Conservation (phyloP, 345 rosid genomes). For the Brassica nigra region DNA sequence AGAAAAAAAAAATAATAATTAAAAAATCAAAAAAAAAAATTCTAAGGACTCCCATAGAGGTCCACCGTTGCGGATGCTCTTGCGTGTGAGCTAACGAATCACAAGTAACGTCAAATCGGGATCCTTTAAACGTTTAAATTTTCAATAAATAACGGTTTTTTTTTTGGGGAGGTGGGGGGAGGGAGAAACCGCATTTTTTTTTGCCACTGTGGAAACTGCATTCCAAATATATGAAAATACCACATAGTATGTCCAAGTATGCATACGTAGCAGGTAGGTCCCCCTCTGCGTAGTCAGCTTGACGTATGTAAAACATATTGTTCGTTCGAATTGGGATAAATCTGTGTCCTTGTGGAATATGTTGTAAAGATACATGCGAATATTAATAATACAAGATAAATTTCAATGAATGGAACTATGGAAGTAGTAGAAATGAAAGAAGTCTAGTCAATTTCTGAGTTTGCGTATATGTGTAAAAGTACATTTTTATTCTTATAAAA, state of each 20-base stretch:
- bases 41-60: too few species aligned
- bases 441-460: background rate
- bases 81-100: constrained; percentile 1
- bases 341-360: background rate
- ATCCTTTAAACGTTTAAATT: background rate
- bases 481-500: background rate
- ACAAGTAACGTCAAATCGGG: background rate
- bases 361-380: background rate
- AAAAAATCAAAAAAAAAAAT: too few species aligned
- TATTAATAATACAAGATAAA: background rate
- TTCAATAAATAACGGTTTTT: background rate
- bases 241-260: background rate
- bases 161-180: background rate
- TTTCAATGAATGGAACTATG: background rate
- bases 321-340: background rate
- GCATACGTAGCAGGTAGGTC: background rate
- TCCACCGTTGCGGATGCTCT: background rate
- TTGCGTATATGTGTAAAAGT: background rate
- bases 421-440: background rate
- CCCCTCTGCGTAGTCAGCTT: background rate
- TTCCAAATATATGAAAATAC: background rate
- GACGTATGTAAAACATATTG: background rate
- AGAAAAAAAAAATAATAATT: too few species aligned
- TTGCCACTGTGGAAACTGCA: background rate
- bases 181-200: too few species aligned